A percentile compares a stretch with the other conserved stretches of the same genome.
These are phyloP conservation scores for Ophiostoma tasmaniense DNA, from an alignment of 2,329 filamentous ascomycete genomes.

Conservation along the genomic window DNA sequence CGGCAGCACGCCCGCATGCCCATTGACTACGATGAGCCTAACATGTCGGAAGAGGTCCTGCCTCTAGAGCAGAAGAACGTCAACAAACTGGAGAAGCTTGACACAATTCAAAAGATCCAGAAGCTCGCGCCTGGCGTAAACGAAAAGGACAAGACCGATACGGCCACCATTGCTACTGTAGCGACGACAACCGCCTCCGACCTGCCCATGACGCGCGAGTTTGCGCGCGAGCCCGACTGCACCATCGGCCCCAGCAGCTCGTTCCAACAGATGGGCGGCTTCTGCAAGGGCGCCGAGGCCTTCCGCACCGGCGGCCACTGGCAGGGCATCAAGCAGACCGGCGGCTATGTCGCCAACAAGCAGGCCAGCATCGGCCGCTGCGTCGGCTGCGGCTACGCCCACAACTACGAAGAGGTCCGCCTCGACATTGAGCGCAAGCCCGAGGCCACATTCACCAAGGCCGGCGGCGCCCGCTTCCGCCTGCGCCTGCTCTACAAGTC, in stretches of 20 bases:
- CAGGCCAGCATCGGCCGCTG: conserved; percentile 23
- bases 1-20: not conserved
- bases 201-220: conserved; percentile 17
- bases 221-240: conserved; percentile 23
- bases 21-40: conserved; percentile 4
- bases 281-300: conserved; percentile 33
- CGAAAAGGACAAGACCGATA: not conserved
- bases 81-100: not conserved
- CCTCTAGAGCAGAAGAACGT: not conserved
- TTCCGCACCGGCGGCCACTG: conserved; percentile 31
- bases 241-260: conserved; percentile 31
- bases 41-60: not conserved
- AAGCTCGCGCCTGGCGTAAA: not conserved
- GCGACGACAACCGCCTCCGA: conserved; percentile 8
- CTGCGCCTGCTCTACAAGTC: conserved; percentile 37
- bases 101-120: not conserved
- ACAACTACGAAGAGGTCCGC: conserved; percentile 27
- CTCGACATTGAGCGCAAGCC: conserved; percentile 27
- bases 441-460: conserved; percentile 28
- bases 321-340: conserved; percentile 29
- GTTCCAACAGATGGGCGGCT: conserved; percentile 29
- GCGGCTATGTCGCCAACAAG: conserved; percentile 24
- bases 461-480: conserved; percentile 30
- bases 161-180: not conserved
- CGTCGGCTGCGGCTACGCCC: conserved; percentile 25